Evolutionary conservation across 2,329 filamentous ascomycete species (phyloP).

Genomic region (Clarireedia monteithiana): DNA sequence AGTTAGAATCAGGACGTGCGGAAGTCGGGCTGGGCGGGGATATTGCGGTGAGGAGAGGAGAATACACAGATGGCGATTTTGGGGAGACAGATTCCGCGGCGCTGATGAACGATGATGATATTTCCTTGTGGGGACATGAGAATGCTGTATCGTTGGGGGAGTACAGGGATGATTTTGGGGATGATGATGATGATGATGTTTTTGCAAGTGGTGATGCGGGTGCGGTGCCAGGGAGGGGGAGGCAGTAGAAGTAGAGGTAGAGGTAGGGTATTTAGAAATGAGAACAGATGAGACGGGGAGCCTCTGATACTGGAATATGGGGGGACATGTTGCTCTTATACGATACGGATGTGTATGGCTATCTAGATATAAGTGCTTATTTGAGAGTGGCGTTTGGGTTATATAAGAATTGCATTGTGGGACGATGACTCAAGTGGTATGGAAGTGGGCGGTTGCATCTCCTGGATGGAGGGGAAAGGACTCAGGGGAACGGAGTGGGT

Average conservation of each 20-base stretch:
- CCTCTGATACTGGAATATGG: not conserved
- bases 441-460: not conserved
- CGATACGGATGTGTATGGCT: not conserved
- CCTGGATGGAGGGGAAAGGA: not conserved
- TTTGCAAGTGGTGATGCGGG: conserved; percentile 21
- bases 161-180: conserved; percentile 27
- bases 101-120: conserved; percentile 29
- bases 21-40: conserved; percentile 9
- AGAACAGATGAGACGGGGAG: not conserved
- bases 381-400: not conserved
- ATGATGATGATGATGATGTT: conserved; percentile 23
- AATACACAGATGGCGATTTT: conserved; percentile 19
- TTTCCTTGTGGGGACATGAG: conserved; percentile 27
- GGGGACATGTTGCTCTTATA: not conserved
- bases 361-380: not conserved
- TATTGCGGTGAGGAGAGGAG: conserved; percentile 1
- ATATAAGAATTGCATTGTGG: not conserved
- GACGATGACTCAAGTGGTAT: not conserved
- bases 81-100: conserved; percentile 19
- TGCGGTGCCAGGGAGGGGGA: conserved; percentile 3
- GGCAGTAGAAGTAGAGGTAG: conserved; percentile 4
- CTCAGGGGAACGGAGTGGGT: not conserved
- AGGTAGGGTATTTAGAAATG: not conserved
- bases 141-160: conserved; percentile 7
- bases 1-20: conserved; percentile 20